Evolutionary conservation across 768 basidiomycete species (phyloP), one percentile per base, ranked within the genome.

Genomic region (Dioszegia hungarica): DNA sequence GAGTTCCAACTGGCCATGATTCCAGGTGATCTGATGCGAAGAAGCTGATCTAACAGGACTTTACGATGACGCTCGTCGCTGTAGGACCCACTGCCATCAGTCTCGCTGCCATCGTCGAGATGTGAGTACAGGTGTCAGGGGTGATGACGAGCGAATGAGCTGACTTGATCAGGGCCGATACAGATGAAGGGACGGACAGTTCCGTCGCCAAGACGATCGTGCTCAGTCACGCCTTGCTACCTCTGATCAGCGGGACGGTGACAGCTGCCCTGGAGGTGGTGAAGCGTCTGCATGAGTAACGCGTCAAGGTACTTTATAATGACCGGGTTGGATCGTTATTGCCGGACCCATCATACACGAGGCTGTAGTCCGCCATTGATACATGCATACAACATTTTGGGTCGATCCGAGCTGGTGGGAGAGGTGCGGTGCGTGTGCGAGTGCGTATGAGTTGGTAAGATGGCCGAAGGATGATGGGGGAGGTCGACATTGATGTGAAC

Each of bases 11-110:
- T 25, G 40, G 9, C 9, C n/a, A n/a, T n/a, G n/a, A n/a, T n/a
- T n/a, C n/a, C n/a, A n/a, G n/a, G n/a, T n/a, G n/a, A n/a, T 29
- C 12, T 20, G 17, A 6, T 10, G 31, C 11, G 34, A 11, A 12
- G n/a, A 9, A 1, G 31, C 47, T 56, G 54, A 43, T 8, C 41
- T 20, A 34, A n/a, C 59, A 74, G 60, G 74, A 71, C 52, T 74
- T 77, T 39, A 60, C 70, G 9, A 66, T 77, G 50, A 63, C 57
- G 19, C 46, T 74, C 12, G 58, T 63, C 0, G 67, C 72, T 39
- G 70, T 72, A 24, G 75, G 75, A 0, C 75, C 75, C 5, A 72
- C 75, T 1, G 75, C 75, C 2, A 50, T 77, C n/a, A 73, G 73
- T 5, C 60, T 76, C 1, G 66, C 69, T 15, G 75, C 75, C 17